Evolutionary conservation across 495 filamentous ascomycete species (phyloP), one percentile per base, ranked within the genome.

Genomic region (Letharia columbiana): DNA sequence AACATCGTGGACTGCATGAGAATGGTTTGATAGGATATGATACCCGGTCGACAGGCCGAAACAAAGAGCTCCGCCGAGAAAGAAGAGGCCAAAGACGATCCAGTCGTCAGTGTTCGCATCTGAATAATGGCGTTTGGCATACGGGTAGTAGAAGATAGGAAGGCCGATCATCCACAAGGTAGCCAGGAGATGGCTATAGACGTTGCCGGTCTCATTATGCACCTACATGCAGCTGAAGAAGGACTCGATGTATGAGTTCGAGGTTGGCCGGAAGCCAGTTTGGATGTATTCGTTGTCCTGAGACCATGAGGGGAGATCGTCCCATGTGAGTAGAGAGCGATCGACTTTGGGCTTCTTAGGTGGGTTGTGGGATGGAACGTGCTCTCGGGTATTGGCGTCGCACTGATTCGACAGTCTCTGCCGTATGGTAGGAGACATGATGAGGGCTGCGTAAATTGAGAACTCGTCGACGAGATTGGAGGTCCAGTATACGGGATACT

Each of bases 1-100:
- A 1, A 79, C 45, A 7, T 77, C 68, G 10, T 75, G 73, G 13
- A 80, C 71, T 17, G 67, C 23, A 6, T 64, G 56, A 0, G 80
- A 83, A 63, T 84, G 83, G 67, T 80, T 82, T 65, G 79, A 73
- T n/a, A 84, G 59, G 3, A 77, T 81, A 72, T 84, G 82, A 68
- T 82, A 84, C 3, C 71, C 67, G 15, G 78, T 68, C 10, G 77
- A 81, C 2, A 83, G 65, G 11, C 72, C 65, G 23, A 82, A 75
- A 50, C 80, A 83, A 1, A 72, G 54, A 0, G 76, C 68, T 1
- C 76, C 76, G 0, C 78, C 73, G 17, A 78, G 57, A 28, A 82
- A 69, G 49, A 77, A 80, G 40, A 78, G 68, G 3, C 72, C 72
- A 59, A 84, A 80, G 7, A 81, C 71, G 28, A 71, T 41, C 49